A percentile compares a stretch with the other conserved stretches of the same genome.
These are phyloP conservation scores for Claviceps arundinis DNA, from an alignment of 2,329 filamentous ascomycete species.

Conservation along the genomic window DNA sequence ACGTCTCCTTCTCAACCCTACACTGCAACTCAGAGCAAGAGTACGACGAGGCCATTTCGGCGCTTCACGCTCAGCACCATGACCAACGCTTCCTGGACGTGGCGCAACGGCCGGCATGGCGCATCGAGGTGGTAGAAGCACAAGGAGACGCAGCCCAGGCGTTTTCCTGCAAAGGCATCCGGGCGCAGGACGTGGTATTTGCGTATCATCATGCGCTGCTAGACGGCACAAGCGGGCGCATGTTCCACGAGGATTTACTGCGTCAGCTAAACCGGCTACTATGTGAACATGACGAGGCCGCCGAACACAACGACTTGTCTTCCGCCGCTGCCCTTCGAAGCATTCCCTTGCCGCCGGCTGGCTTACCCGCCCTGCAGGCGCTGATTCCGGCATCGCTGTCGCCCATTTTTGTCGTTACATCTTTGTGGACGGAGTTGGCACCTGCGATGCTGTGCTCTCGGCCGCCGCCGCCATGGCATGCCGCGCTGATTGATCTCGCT, in stretches of 20 bases:
- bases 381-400: constrained; percentile 21
- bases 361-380: constrained; percentile 25
- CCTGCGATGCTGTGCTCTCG: constrained; percentile 24
- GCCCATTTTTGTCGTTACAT: constrained; percentile 25
- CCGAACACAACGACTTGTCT: too few relatives aligned
- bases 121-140: constrained; percentile 23
- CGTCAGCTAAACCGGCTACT: constrained; percentile 22
- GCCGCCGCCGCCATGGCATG: constrained; percentile 24
- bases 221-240: constrained; percentile 34
- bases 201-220: constrained; percentile 38
- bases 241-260: constrained; percentile 36
- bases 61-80: constrained; percentile 25
- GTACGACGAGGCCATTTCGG: constrained; percentile 19
- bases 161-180: constrained; percentile 6
- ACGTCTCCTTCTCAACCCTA: constrained; percentile 24
- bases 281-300: too few relatives aligned
- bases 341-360: background rate
- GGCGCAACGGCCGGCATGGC: constrained; percentile 32
- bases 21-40: constrained; percentile 11
- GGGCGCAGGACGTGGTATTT: constrained; percentile 30
- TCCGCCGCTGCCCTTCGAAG: too few relatives aligned
- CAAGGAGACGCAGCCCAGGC: too few relatives aligned
- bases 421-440: constrained; percentile 26
- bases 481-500: constrained; percentile 20
- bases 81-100: constrained; percentile 28